Percentiles rank a stretch among this genome's conserved stretches.
Conservation (phyloP, 495 filamentous ascomycete species). For the Recurvomyces mirabilis region DNA sequence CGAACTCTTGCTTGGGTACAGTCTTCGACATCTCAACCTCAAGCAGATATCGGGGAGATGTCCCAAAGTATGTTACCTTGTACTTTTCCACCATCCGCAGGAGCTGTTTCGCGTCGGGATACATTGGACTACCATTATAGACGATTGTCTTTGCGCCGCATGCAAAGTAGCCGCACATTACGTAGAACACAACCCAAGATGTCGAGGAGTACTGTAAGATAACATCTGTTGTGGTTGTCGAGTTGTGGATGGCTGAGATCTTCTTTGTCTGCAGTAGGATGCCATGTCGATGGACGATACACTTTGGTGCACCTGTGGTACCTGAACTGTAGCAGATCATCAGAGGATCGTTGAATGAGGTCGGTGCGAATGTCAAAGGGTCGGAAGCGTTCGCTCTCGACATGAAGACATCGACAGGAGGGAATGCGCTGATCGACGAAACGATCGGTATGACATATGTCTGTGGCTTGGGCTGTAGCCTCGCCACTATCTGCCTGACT, state of each 20-base stretch:
- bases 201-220: constrained; percentile 33
- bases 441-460: constrained; percentile 50
- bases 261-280: constrained; percentile 48
- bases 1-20: constrained; percentile 46
- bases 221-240: constrained; percentile 14
- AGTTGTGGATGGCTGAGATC: constrained; percentile 48
- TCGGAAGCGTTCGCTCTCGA: constrained; percentile 29
- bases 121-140: constrained; percentile 70
- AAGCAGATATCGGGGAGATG: constrained; percentile 60
- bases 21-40: constrained; percentile 49
- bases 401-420: constrained; percentile 46
- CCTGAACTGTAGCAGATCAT: constrained; percentile 62
- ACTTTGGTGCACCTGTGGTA: constrained; percentile 65
- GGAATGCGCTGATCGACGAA: constrained; percentile 42
- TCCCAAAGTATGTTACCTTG: constrained; percentile 50
- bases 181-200: constrained; percentile 79
- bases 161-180: constrained; percentile 43
- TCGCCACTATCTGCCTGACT: constrained; percentile 52
- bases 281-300: constrained; percentile 64
- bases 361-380: constrained; percentile 43
- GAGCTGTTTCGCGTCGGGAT: constrained; percentile 49
- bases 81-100: constrained; percentile 49
- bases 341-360: constrained; percentile 58
- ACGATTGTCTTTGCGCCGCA: constrained; percentile 49
- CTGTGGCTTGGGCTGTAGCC: constrained; percentile 50